Evolutionary conservation across 148 eudicot genomes (phyloP).

Genomic region (Cornus controversa): DNA sequence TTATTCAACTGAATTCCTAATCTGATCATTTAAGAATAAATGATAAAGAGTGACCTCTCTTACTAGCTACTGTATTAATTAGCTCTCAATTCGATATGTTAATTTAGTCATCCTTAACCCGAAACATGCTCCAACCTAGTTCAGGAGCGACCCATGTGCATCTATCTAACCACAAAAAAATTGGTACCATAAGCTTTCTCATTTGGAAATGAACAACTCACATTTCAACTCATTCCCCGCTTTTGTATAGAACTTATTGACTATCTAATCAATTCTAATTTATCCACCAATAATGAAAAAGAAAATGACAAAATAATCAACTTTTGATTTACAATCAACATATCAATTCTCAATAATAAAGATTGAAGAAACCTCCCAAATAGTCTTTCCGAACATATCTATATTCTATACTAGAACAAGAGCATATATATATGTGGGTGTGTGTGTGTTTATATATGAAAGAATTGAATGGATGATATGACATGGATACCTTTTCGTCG

Average conservation of each 20-base stretch:
- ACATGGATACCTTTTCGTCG: slow-evolving; percentile 65
- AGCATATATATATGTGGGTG: neutral
- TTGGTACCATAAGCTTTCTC: neutral
- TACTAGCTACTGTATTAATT: neutral
- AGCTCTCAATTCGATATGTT: neutral
- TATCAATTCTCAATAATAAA: neutral
- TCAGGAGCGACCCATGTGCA: neutral
- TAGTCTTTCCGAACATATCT: neutral
- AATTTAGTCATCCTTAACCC: neutral
- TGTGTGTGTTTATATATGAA: neutral
- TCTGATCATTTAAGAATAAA: neutral
- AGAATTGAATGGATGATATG: neutral
- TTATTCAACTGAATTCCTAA: neutral
- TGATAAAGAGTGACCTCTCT: neutral
- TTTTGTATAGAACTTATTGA: neutral
- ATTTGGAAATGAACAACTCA: neutral
- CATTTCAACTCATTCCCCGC: neutral
- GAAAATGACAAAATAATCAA: neutral
- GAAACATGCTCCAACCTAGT: neutral
- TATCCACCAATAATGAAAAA: neutral
- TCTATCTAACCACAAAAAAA: neutral
- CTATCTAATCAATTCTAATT: too few species aligned
- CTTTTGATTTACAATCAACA: neutral
- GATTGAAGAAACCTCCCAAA: neutral
- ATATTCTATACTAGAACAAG: too few species aligned